A percentile compares a stretch with the other conserved stretches of the same genome.
Evolutionary conservation across 2,329 filamentous ascomycete species (phyloP).

Genomic region (Trichoderma asperellum): DNA sequence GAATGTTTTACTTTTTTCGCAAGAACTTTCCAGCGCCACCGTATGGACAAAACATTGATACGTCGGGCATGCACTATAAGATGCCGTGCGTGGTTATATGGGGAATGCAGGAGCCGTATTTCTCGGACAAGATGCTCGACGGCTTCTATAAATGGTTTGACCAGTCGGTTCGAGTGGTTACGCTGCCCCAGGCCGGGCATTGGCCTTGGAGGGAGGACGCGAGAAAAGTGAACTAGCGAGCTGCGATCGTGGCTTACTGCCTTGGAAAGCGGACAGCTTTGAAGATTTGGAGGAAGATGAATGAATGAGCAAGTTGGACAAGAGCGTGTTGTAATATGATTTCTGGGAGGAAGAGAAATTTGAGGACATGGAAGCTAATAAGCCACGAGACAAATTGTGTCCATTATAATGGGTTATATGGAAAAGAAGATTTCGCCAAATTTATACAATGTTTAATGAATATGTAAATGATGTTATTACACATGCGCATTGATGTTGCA

Average conservation of each 20-base stretch:
- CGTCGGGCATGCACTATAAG: not conserved
- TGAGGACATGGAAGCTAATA: not conserved
- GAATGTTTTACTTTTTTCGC: not conserved
- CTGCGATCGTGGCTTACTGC: not conserved
- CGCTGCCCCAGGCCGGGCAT: not conserved
- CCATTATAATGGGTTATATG: not conserved
- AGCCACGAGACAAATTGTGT: not conserved
- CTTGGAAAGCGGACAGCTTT: not conserved
- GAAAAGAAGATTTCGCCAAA: too few relatives aligned
- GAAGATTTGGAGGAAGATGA: not conserved
- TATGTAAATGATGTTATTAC: not conserved
- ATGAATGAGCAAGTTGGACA: not conserved
- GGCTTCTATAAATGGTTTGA: not conserved
- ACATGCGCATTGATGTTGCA: not conserved
- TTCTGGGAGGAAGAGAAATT: not conserved
- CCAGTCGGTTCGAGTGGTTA: not conserved
- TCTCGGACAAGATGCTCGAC: not conserved
- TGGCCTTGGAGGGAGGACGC: not conserved
- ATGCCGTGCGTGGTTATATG: not conserved
- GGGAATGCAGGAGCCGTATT: not conserved
- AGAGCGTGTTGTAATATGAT: not conserved
- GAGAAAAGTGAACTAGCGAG: not conserved
- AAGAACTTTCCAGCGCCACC: slow-evolving; percentile 1
- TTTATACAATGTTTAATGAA: not conserved
- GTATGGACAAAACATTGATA: not conserved